phyloP scores from a whole-genome alignment of 1,139 yeast species.

The Saccharomyces pastorianus region DNA sequence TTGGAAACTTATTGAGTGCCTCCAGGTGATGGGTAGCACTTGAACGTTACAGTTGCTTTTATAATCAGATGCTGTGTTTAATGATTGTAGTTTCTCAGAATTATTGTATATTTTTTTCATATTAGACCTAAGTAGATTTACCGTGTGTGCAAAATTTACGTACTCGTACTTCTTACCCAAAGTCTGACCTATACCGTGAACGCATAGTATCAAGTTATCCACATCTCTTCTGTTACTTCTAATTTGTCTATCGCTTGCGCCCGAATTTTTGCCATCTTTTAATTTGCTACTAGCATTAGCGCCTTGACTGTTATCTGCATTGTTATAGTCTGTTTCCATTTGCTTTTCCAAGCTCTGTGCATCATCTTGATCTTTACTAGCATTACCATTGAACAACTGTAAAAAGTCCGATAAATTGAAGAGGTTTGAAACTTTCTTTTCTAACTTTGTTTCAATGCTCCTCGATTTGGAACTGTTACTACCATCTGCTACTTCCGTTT shows the following conservation, averaged over 20 bases:
- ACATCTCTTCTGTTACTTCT: slow-evolving; percentile 40
- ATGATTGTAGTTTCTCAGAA: slow-evolving; percentile 37
- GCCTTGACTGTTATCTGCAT: slow-evolving; percentile 27
- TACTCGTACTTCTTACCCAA: slow-evolving; percentile 73
- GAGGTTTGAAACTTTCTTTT: background rate
- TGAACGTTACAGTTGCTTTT: slow-evolving; percentile 54
- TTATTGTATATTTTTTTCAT: slow-evolving; percentile 50
- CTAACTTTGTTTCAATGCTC: background rate
- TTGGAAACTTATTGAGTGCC: slow-evolving; percentile 58
- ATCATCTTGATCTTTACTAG: slow-evolving; percentile 18
- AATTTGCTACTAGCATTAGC: slow-evolving; percentile 18
- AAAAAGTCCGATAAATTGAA: background rate
- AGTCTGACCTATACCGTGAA: slow-evolving; percentile 92
- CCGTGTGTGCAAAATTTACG: slow-evolving; percentile 80
- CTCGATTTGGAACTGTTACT: background rate
- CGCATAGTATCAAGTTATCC: slow-evolving; percentile 74
- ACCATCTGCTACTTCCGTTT: slow-evolving; percentile 10
- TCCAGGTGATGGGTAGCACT: slow-evolving; percentile 72
- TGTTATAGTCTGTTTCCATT: slow-evolving; percentile 47
- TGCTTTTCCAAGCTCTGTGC: slow-evolving; percentile 35
- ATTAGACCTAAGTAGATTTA: slow-evolving; percentile 59
- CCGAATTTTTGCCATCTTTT: background rate
- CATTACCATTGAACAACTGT: background rate
- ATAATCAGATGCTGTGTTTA: slow-evolving; percentile 24
- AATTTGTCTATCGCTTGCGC: background rate